Evolutionary conservation across 2,329 filamentous ascomycete genomes (phyloP), one percentile per base, ranked within the genome.

Genomic region (Rhynchosporium graminicola): DNA sequence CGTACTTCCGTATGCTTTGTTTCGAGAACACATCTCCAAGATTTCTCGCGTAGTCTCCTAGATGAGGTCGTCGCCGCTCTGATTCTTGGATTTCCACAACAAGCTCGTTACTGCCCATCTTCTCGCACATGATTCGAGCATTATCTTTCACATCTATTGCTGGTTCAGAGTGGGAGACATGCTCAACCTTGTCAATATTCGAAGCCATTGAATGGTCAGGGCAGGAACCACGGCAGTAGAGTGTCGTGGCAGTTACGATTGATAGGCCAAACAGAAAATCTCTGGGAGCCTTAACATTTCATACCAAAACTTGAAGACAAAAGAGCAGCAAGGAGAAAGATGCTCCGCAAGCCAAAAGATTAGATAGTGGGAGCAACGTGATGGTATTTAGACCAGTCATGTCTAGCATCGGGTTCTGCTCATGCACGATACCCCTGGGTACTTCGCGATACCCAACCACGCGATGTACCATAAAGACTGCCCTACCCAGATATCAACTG

Each of bases 121-220:
- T 65, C 55, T 65, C 42, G 33, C 40, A 62, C 36, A 8, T 59
- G 56, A 57, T 40, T 61, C 42, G 20, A 28, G 55, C 57, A 29
- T 51, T 56, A 9, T 59, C 56, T 28, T 56, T 59, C 20, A 28
- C 4, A 28, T 56, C 50, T 13, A 43, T 36, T 38, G 56, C 12
- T 38, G 48, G 6, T 29, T 12, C 45, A 50, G 28, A 8, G 4
- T 29, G 38, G 7, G 43, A 42, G 26, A 50, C 36, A 40, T 31
- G 47, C 29, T 47, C 55, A n/a, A 62, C 60, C 20, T n/a, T 50
- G 40, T 59, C 51, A 13, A 20, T 13, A 28, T 26, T 26, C 33
- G 20, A 52, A 47, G 47, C 36, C 56, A 59, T 59, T 31, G 36
- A 36, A 12, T 6, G 33, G 46, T n/a, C 4, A 38, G 45, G 38